These are phyloP conservation scores for Ophiognomonia clavigignenti-juglandacearum DNA, from an alignment of 2,329 filamentous ascomycete species.

Conservation along the genomic window DNA sequence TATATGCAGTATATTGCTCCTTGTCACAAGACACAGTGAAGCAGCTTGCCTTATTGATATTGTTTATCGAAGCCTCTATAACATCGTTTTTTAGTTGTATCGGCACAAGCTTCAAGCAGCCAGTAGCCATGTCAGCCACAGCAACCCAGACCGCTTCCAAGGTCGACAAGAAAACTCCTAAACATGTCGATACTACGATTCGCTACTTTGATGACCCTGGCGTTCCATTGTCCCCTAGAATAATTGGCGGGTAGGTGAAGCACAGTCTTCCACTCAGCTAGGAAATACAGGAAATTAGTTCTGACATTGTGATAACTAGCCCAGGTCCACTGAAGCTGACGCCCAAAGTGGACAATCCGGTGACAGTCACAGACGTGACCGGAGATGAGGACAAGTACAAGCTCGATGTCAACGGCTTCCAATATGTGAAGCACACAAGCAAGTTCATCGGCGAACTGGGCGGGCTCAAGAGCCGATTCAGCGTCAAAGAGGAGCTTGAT, in stretches of 20 bases:
- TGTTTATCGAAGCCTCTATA: too few relatives aligned
- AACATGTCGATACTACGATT: background rate
- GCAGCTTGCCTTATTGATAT: too few relatives aligned
- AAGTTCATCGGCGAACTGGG: background rate
- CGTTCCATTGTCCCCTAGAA: background rate
- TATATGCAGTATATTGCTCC: too few relatives aligned
- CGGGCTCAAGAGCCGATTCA: slow-evolving; percentile 5
- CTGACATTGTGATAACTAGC: background rate
- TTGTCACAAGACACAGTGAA: too few relatives aligned
- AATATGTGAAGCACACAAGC: slow-evolving; percentile 4
- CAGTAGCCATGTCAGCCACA: background rate
- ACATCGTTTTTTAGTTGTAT: too few relatives aligned
- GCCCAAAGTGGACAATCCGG: background rate
- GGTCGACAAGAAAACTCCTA: background rate
- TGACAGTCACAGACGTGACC: slow-evolving; percentile 1
- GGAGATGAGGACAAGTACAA: slow-evolving; percentile 3
- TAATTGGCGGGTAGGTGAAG: background rate
- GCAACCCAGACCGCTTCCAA: background rate
- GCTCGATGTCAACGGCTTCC: slow-evolving; percentile 1
- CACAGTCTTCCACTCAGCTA: background rate
- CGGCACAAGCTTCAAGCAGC: too few relatives aligned
- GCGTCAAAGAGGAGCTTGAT: background rate
- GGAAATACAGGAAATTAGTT: background rate
- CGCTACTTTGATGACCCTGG: background rate
- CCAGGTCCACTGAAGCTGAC: background rate